Evolutionary conservation across 305 asterid species (phyloP), one percentile per base, ranked within the genome.

Genomic region (Fraxinus velutina): DNA sequence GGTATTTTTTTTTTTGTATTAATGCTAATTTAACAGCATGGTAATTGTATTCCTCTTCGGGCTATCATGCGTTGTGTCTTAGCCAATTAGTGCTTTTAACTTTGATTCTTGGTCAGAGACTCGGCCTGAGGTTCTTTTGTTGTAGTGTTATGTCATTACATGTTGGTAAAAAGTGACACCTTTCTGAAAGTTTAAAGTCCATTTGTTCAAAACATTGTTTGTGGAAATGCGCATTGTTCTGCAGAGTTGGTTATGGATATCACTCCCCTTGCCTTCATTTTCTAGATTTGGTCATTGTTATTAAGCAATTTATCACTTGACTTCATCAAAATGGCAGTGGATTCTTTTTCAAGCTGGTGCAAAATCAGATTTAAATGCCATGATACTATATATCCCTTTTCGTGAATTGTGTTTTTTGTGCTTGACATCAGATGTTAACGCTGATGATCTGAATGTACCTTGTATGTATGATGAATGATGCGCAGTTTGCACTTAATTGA

Each of bases 21-120:
- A 52, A 75, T 78, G 76, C 60, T 34, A 52, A 66, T 68, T 82
- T 50, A 33, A 52, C 33, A 33, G 44, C 50, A 55, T 27, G 73
- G 32, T 71, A 22, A 71, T 60, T 82, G 73, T 78, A 70, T 76
- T 71, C 80, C 24, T 82, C 78, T 29, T 47, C 44, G 19, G 80
- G 70, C 76, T 76, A 47, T 47, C 66, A 1, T 30, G 62, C 10
- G 24, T 75, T n/a, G 4, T 0, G 3, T 75, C 22, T 30, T 22
- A 39, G 78, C 64, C 34, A 42, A 5, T 9, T 42, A 42, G 62
- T 6, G n/a, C 73, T 24, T 64, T 24, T 64, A 24, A 17, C 13
- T 64, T 24, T 6, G 34, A 27, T 9, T 64, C n/a, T 64, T 64
- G 73, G 34, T 64, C 4, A 64, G 73, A 1, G 33, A 27, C 17